Conservation (phyloP, 495 filamentous ascomycete species). For the Xanthoparmelia taractica region DNA sequence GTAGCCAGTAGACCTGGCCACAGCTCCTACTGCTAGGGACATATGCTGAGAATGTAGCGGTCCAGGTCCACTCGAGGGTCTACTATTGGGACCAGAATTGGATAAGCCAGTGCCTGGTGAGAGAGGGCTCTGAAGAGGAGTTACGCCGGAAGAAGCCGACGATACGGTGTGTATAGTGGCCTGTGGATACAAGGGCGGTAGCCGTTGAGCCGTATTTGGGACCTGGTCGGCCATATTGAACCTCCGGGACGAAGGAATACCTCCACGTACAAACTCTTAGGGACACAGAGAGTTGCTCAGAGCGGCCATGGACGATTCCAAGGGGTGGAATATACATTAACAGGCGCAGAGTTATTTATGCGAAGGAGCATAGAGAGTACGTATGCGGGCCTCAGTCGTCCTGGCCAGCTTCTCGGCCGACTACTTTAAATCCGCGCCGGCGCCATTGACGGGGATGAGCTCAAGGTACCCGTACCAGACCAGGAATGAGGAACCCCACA, state of each 20-base stretch:
- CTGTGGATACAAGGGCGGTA: constrained; percentile 17
- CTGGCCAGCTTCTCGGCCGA: not conserved
- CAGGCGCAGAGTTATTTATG: not conserved
- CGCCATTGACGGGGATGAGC: not conserved
- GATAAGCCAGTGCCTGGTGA: constrained; percentile 20
- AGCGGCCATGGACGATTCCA: not conserved
- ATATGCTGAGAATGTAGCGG: constrained; percentile 18
- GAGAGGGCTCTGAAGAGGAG: constrained; percentile 31
- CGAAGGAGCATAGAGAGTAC: not conserved
- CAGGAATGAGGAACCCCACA: constrained; percentile 3
- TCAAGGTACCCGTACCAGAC: constrained; percentile 4
- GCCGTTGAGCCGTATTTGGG: constrained; percentile 11
- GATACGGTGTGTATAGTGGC: constrained; percentile 9
- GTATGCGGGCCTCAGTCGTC: not conserved
- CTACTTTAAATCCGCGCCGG: not conserved
- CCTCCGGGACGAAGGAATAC: not conserved
- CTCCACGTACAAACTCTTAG: not conserved
- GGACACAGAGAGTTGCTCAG: not conserved
- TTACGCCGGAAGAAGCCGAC: constrained; percentile 47
- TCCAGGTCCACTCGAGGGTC: constrained; percentile 22
- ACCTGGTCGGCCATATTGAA: constrained; percentile 19
- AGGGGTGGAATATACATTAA: not conserved
- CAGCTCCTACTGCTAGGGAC: constrained; percentile 15
- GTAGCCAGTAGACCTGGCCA: constrained; percentile 20
- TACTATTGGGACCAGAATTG: constrained; percentile 19